phyloP scores from a whole-genome alignment of 305 asterid genomes.

The Galium porrigens region DNA sequence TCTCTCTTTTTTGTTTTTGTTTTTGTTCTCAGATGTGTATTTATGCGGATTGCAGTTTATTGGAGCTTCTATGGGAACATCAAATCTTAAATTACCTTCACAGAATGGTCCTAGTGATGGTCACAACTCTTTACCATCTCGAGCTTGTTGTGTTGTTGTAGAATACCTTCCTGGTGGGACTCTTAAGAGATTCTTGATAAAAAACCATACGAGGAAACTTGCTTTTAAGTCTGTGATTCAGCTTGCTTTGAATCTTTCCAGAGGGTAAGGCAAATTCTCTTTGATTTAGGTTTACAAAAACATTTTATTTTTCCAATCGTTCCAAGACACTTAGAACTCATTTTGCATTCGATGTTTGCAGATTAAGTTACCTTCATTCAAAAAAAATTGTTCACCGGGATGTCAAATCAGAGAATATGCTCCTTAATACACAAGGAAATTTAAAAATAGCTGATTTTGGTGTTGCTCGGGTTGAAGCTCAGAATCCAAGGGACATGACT shows the following conservation, averaged over 20 bases:
- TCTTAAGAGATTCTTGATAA: slow-evolving; percentile 59
- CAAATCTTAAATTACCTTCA: slow-evolving; percentile 58
- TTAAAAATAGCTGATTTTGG: slow-evolving; percentile 86
- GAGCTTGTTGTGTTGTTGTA: slow-evolving; percentile 73
- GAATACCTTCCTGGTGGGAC: slow-evolving; percentile 84
- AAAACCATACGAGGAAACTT: slow-evolving; percentile 56
- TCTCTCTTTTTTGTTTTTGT: too few species aligned
- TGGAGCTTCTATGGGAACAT: slow-evolving; percentile 83
- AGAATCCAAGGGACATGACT: slow-evolving; percentile 85
- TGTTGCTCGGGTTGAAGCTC: slow-evolving; percentile 89
- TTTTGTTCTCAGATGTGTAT: background rate
- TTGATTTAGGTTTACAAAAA: background rate
- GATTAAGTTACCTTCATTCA: slow-evolving; percentile 78
- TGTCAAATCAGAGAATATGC: slow-evolving; percentile 81
- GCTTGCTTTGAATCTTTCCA: slow-evolving; percentile 70
- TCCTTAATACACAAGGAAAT: slow-evolving; percentile 48
- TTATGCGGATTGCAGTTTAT: slow-evolving; percentile 37
- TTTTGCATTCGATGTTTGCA: slow-evolving; percentile 17
- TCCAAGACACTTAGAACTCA: background rate
- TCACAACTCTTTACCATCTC: slow-evolving; percentile 62
- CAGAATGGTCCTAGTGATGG: slow-evolving; percentile 31
- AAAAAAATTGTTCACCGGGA: slow-evolving; percentile 77
- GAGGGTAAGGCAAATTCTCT: slow-evolving; percentile 41
- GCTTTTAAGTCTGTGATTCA: slow-evolving; percentile 74
- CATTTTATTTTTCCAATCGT: background rate